Evolutionary conservation across 78 protist genomes (phyloP).

Genomic region (Guillardia theta): DNA sequence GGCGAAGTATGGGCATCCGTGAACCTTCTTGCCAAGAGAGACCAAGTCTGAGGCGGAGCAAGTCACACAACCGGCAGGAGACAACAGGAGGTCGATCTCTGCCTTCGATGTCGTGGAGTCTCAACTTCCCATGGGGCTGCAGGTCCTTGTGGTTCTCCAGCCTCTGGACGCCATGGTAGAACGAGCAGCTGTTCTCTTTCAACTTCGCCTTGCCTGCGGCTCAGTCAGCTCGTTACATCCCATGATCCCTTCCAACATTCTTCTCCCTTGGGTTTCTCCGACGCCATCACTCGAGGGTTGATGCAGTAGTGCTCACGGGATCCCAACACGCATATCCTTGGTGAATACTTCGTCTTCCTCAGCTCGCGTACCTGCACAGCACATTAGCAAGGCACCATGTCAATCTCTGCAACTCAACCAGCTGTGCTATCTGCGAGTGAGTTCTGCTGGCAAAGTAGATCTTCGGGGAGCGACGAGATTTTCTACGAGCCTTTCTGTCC

Average conservation of each 20-base stretch:
- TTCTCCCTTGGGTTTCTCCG: neutral
- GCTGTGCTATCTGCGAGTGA: slow-evolving; percentile 59
- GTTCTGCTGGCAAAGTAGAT: slow-evolving; percentile 54
- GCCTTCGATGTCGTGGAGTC: slow-evolving; percentile 53
- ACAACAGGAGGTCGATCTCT: no score
- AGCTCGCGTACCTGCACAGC: no score
- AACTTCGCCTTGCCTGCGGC: no score
- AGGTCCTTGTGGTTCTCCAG: neutral
- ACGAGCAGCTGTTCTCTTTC: neutral
- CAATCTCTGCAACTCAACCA: no score
- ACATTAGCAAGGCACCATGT: no score
- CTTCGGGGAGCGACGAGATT: neutral
- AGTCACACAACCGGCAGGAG: no score
- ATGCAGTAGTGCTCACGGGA: slow-evolving; percentile 65
- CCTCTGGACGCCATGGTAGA: neutral
- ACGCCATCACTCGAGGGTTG: neutral
- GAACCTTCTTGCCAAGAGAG: neutral
- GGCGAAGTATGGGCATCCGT: slow-evolving; percentile 61
- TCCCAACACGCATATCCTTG: slow-evolving; percentile 43
- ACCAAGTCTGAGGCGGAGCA: no score
- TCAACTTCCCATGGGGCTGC: neutral
- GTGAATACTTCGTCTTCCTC: neutral
- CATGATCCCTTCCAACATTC: slow-evolving; percentile 44
- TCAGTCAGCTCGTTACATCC: no score
- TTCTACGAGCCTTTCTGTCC: neutral